These are phyloP conservation scores for Phlegmacium glaucopus DNA, from an alignment of 768 basidiomycete species.

Conservation along the genomic window DNA sequence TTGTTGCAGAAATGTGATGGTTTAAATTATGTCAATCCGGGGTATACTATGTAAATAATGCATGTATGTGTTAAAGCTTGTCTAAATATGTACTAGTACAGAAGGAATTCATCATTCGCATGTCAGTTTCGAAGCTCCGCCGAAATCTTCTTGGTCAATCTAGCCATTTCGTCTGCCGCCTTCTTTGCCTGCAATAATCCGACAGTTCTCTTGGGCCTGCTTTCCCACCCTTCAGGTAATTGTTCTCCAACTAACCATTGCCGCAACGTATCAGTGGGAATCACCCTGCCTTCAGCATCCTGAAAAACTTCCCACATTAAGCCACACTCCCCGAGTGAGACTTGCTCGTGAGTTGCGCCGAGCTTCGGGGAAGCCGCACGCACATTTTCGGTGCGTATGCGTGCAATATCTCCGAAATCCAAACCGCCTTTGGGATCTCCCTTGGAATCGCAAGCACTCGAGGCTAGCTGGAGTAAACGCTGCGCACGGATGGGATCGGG, in stretches of 20 bases:
- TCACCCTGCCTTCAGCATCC: not conserved
- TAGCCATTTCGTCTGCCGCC: too few species aligned
- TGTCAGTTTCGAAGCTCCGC: too few species aligned
- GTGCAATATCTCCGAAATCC: not conserved
- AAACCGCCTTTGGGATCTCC: not conserved
- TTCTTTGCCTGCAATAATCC: not conserved
- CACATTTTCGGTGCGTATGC: not conserved
- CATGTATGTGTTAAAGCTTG: too few species aligned
- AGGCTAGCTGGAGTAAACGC: conserved; percentile 25
- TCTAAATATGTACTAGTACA: too few species aligned
- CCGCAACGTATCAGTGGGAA: not conserved
- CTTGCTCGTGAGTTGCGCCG: not conserved
- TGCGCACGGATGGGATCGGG: conserved; percentile 39
- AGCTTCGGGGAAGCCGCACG: not conserved
- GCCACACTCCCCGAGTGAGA: not conserved
- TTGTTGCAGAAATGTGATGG: too few species aligned
- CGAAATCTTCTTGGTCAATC: too few species aligned
- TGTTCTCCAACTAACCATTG: not conserved
- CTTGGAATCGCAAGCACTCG: conserved; percentile 4
- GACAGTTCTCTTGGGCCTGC: not conserved
- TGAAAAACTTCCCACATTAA: not conserved
- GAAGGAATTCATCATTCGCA: too few species aligned
- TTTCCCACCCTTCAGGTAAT: not conserved
- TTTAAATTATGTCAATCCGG: too few species aligned
- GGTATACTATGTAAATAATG: too few species aligned